These are phyloP conservation scores for Penicillium rolfsii DNA, from an alignment of 2,329 filamentous ascomycete genomes.

Conservation along the genomic window DNA sequence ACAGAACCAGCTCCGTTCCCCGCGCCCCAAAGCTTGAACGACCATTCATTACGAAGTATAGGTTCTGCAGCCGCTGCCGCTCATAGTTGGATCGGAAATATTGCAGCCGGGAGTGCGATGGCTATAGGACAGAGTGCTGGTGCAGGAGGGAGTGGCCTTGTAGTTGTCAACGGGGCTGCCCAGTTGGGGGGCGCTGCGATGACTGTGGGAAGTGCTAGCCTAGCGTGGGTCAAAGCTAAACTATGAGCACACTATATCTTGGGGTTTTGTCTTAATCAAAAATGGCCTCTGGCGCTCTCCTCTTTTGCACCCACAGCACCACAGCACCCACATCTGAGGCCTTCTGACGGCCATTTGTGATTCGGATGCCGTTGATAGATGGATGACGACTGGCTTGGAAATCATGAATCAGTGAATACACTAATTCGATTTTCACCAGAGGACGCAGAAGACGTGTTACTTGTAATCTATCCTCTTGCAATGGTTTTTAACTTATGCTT, in stretches of 20 bases:
- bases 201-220: slow-evolving; percentile 2
- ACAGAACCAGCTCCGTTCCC: background rate
- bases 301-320: no score
- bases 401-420: slow-evolving; percentile 9
- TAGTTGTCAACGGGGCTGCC: slow-evolving; percentile 11
- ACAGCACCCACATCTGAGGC: no score
- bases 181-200: background rate
- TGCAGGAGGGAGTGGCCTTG: slow-evolving; percentile 12
- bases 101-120: slow-evolving; percentile 12
- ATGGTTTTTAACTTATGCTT: background rate
- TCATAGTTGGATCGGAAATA: slow-evolving; percentile 17
- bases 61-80: slow-evolving; percentile 10
- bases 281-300: no score
- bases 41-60: background rate
- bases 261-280: no score
- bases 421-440: slow-evolving; percentile 6
- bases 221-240: background rate
- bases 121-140: slow-evolving; percentile 19
- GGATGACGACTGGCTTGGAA: slow-evolving; percentile 6
- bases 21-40: background rate
- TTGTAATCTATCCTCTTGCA: background rate
- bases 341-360: slow-evolving; percentile 5
- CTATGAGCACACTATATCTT: no score
- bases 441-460: slow-evolving; percentile 1
- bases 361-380: slow-evolving; percentile 11